A percentile compares a stretch with the other conserved stretches of the same genome.
Evolutionary conservation across 805 yeast species (phyloP).

Genomic region (Wickerhamomyces alni): DNA sequence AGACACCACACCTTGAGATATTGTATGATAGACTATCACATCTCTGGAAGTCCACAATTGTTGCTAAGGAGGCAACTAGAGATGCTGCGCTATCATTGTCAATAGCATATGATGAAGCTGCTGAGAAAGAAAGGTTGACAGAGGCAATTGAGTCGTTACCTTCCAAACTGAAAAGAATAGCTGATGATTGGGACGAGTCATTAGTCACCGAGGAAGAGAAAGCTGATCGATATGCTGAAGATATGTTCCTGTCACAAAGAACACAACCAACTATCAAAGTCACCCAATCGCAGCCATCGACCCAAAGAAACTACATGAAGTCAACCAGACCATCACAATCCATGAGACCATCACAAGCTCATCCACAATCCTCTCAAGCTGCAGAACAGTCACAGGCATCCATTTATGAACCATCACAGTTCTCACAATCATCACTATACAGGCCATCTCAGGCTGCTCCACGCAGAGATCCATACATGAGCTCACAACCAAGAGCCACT

Average conservation of each 20-base stretch:
- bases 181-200: constrained; percentile 18
- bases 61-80: constrained; percentile 6
- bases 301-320: too few species aligned
- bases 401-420: too few species aligned
- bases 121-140: constrained; percentile 5
- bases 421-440: too few species aligned
- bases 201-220: constrained; percentile 5
- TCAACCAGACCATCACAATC: too few species aligned
- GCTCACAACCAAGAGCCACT: neutral
- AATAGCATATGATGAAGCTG: constrained; percentile 4
- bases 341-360: too few species aligned
- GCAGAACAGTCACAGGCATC: too few species aligned
- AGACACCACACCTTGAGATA: neutral
- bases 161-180: constrained; percentile 1
- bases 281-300: constrained; percentile 14
- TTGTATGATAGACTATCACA: constrained; percentile 3
- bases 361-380: neutral
- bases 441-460: too few species aligned
- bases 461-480: neutral
- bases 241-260: constrained; percentile 1
- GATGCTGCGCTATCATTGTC: constrained; percentile 13
- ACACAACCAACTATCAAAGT: constrained; percentile 13
- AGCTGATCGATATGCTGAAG: constrained; percentile 5
- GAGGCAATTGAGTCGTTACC: constrained; percentile 1
- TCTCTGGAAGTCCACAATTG: constrained; percentile 8